These are phyloP conservation scores for Trichoderma sp. DNA, from an alignment of 2,329 filamentous ascomycete species.

Conservation along the genomic window DNA sequence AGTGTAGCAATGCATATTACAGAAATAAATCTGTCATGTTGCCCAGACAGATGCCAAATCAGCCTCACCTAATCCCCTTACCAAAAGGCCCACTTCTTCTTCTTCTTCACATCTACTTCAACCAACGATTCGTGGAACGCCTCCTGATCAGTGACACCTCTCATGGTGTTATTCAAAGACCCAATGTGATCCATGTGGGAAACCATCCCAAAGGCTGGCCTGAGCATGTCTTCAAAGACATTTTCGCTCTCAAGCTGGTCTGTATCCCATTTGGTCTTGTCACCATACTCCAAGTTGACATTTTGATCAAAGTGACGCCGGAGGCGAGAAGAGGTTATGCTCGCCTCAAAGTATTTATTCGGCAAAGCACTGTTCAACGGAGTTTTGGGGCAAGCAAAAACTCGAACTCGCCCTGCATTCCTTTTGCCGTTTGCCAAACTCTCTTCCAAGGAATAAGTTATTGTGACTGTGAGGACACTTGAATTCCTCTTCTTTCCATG, in stretches of 20 bases:
- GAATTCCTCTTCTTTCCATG: neutral
- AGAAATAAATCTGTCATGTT: neutral
- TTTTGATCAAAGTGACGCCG: conserved; percentile 28
- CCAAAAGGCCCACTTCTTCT: conserved; percentile 9
- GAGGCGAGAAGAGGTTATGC: conserved; percentile 26
- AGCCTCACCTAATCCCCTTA: neutral
- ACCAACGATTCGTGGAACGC: conserved; percentile 16
- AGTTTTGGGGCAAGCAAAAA: neutral
- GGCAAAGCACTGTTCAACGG: neutral
- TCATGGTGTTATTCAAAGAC: conserved; percentile 27
- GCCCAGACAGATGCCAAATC: neutral
- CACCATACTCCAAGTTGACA: conserved; percentile 27
- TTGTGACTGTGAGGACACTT: neutral
- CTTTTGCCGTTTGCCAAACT: neutral
- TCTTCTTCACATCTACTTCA: neutral
- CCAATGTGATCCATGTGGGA: conserved; percentile 34
- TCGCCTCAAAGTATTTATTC: conserved; percentile 30
- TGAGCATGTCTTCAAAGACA: conserved; percentile 28
- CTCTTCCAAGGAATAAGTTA: neutral
- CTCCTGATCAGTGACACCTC: conserved; percentile 17
- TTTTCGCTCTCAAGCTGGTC: conserved; percentile 25
- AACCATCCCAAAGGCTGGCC: conserved; percentile 31
- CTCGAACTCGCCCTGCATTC: neutral
- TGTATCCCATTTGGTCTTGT: conserved; percentile 27
- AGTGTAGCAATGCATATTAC: neutral